phyloP scores from a whole-genome alignment of 169 alveolate genomes.

The Eimeria maxima region DNA sequence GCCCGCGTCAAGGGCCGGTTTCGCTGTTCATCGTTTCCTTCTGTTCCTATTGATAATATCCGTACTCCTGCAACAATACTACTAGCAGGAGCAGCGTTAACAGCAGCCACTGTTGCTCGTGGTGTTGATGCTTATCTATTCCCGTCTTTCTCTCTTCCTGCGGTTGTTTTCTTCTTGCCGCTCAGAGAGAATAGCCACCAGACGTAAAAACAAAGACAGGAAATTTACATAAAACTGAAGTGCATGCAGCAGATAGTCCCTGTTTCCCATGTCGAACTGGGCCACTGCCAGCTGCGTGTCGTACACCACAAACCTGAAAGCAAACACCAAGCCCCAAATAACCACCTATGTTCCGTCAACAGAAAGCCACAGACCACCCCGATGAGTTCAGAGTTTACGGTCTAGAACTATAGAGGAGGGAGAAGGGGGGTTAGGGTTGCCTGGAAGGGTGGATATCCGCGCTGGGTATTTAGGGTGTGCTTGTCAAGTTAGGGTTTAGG shows the following conservation, averaged over 20 bases:
- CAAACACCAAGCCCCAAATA: constrained; percentile 3
- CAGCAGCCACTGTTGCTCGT: neutral
- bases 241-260: constrained; percentile 76
- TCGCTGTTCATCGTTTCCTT: neutral
- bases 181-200: constrained; percentile 65
- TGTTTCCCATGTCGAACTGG: constrained; percentile 20
- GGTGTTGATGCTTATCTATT: neutral
- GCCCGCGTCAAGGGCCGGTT: neutral
- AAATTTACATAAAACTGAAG: constrained; percentile 63
- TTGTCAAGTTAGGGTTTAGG: constrained; percentile 5
- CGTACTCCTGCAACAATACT: neutral
- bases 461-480: neutral
- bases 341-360: neutral
- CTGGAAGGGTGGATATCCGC: neutral
- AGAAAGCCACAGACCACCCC: neutral
- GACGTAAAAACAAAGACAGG: constrained; percentile 37
- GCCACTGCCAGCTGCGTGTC: constrained; percentile 81
- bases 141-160: constrained; percentile 20
- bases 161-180: constrained; percentile 60
- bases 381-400: neutral
- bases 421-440: neutral
- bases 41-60: neutral
- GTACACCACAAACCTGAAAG: constrained; percentile 59
- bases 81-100: neutral
- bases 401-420: neutral